Evolutionary conservation across 306 rosid genomes (phyloP), one percentile per base, ranked within the genome.

Genomic region (Benincasa hispida): DNA sequence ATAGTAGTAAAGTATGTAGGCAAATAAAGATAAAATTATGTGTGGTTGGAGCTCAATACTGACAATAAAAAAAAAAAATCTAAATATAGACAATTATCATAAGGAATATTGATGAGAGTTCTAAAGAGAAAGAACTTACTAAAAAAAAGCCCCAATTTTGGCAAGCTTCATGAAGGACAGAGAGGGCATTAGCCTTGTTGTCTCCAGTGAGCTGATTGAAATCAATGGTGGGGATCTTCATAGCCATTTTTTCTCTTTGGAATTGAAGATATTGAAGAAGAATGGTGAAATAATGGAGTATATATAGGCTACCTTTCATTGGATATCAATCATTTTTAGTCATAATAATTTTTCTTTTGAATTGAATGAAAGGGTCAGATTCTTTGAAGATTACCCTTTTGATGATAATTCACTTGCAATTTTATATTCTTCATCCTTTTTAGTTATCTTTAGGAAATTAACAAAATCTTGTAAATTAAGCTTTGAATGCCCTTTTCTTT

Each of bases 71-170:
- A n/a, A n/a, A n/a, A n/a, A n/a, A n/a, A n/a, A n/a, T n/a, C n/a
- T n/a, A n/a, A 28, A 28, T 28, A 3, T 28, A 34, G 4, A 34
- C 4, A 34, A 67, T 39, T 24, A 9, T n/a, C 3, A 1, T 32
- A 32, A 32, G 3, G 3, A 32, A 1, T 1, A 32, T 32, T 32
- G 34, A 32, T 2, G 34, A 32, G 34, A 32, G 34, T 32, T 32
- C 2, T 32, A 8, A 66, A 65, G 30, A 21, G 11, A 53, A 19
- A 62, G 41, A 10, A 41, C 54, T 3, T 78, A 92, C 96, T 78
- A 87, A 76, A 82, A 92, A 90, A 78, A 81, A 90, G 2, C 97
- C 97, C 93, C 96, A 88, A 77, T 87, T 86, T 59, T 89, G 82
- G 65, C 96, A 92, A 48, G 98, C 92, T 74, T 92, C 85, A 80